A percentile compares a stretch with the other conserved stretches of the same genome.
phyloP scores from a whole-genome alignment of 1,284 basidiomycete genomes.

The Macrocystidia cucumis region DNA sequence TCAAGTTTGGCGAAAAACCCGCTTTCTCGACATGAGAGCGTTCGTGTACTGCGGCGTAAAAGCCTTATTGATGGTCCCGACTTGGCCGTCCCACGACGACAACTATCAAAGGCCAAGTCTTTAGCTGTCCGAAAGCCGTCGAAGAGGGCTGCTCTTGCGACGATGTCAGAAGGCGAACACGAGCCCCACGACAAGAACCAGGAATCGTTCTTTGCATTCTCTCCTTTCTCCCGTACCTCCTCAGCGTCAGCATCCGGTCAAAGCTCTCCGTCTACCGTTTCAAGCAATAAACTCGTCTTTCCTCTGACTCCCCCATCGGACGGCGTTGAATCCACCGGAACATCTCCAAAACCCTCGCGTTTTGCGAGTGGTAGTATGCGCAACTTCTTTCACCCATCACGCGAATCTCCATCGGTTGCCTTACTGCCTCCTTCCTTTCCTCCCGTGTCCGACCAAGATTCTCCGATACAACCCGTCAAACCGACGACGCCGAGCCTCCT shows the following conservation, averaged over 20 bases:
- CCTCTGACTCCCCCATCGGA: conserved; percentile 9
- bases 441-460: too few species aligned
- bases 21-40: conserved; percentile 58
- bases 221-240: conserved; percentile 41
- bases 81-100: conserved; percentile 11
- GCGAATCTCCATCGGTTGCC: too few species aligned
- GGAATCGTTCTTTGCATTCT: conserved; percentile 28
- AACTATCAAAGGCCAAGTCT: conserved; percentile 20
- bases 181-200: conserved; percentile 8
- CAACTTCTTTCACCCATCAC: conserved; percentile 15
- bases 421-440: too few species aligned
- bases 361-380: conserved; percentile 16
- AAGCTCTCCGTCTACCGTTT: conserved; percentile 25
- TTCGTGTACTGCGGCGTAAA: conserved; percentile 49
- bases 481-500: conserved; percentile 26
- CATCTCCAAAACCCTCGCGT: conserved; percentile 16
- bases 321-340: conserved; percentile 8
- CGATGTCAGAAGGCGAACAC: conserved; percentile 20
- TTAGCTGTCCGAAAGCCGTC: conserved; percentile 28
- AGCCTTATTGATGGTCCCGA: conserved; percentile 30
- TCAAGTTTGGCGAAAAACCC: conserved; percentile 51
- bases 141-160: conserved; percentile 37
- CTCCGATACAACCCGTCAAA: too few species aligned
- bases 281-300: conserved; percentile 16
- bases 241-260: conserved; percentile 30